A percentile compares a stretch with the other conserved stretches of the same genome.
Conservation (phyloP, 2,329 filamentous ascomycete species). For the Pezicula neosporulosa region DNA sequence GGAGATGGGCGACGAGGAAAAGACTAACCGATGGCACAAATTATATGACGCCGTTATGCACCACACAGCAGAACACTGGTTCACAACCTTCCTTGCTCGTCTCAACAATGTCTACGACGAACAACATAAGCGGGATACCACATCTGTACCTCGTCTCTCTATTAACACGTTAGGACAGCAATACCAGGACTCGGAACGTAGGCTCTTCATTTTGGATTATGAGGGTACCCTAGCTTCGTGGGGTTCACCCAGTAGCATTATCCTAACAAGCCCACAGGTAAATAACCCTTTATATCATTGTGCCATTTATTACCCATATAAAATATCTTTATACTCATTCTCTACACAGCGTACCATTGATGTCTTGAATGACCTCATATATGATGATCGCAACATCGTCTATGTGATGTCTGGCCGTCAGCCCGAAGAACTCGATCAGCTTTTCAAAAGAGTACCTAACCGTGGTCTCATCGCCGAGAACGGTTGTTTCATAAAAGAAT, state of each 20-base stretch:
- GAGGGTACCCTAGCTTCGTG: slow-evolving; percentile 89
- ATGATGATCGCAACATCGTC: slow-evolving; percentile 78
- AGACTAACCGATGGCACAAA: slow-evolving; percentile 68
- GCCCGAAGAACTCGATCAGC: slow-evolving; percentile 80
- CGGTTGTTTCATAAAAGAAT: slow-evolving; percentile 81
- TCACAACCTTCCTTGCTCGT: slow-evolving; percentile 67
- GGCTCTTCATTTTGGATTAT: slow-evolving; percentile 89
- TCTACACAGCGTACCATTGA: slow-evolving; percentile 67
- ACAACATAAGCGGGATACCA: slow-evolving; percentile 80
- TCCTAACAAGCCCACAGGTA: slow-evolving; percentile 74
- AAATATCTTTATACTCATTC: slow-evolving; percentile 12
- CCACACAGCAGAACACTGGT: slow-evolving; percentile 85
- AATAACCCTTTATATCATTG: slow-evolving; percentile 12
- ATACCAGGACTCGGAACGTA: slow-evolving; percentile 63
- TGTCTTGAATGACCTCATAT: slow-evolving; percentile 74
- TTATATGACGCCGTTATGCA: slow-evolving; percentile 71
- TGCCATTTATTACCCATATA: background rate
- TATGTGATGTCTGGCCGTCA: slow-evolving; percentile 92
- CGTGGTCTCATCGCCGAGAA: slow-evolving; percentile 93
- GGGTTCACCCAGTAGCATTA: slow-evolving; percentile 79
- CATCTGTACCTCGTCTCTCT: slow-evolving; percentile 81
- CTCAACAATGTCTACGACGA: slow-evolving; percentile 77
- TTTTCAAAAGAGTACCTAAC: slow-evolving; percentile 80
- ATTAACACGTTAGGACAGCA: slow-evolving; percentile 58
- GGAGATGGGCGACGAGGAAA: slow-evolving; percentile 75